Percentiles rank a stretch among this genome's conserved stretches.
Conservation (phyloP, 2,329 filamentous ascomycete genomes). For the Colletotrichum abscissum region DNA sequence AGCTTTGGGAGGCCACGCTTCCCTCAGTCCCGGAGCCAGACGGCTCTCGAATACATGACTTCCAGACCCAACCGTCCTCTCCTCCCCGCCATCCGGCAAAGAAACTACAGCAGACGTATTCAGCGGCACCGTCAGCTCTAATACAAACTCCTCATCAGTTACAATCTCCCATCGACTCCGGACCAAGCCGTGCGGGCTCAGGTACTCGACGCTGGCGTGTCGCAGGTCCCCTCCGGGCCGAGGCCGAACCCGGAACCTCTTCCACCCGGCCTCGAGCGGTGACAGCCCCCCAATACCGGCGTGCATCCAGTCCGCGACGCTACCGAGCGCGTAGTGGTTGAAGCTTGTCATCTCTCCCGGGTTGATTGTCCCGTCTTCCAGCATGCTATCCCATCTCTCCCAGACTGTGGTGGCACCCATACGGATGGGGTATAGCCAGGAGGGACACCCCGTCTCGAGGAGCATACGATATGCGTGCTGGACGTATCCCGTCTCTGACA, state of each 20-base stretch:
- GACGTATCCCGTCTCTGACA: conserved; percentile 41
- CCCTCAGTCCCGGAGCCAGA: not conserved
- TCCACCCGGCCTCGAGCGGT: conserved; percentile 53
- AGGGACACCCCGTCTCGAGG: conserved; percentile 54
- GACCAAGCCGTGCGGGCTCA: conserved; percentile 45
- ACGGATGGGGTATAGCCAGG: conserved; percentile 59
- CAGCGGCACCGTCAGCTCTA: conserved; percentile 13
- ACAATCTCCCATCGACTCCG: conserved; percentile 41
- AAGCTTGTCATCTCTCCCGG: conserved; percentile 60
- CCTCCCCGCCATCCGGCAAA: conserved; percentile 4
- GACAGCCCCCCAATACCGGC: conserved; percentile 53
- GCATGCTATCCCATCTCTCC: conserved; percentile 62
- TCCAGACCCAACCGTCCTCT: conserved; percentile 5
- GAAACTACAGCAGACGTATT: not conserved
- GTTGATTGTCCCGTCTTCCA: conserved; percentile 56
- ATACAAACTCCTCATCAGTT: not conserved
- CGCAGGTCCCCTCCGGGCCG: conserved; percentile 50
- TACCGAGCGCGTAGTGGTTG: conserved; percentile 61
- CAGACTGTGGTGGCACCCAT: conserved; percentile 60
- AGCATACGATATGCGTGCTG: conserved; percentile 59
- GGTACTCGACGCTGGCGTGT: conserved; percentile 42
- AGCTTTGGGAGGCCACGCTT: conserved; percentile 10
- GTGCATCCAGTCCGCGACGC: conserved; percentile 59
- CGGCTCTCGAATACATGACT: not conserved
- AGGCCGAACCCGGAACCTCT: conserved; percentile 47